phyloP scores from a whole-genome alignment of 768 basidiomycete genomes.

The Psilocybe subaeruginosa region DNA sequence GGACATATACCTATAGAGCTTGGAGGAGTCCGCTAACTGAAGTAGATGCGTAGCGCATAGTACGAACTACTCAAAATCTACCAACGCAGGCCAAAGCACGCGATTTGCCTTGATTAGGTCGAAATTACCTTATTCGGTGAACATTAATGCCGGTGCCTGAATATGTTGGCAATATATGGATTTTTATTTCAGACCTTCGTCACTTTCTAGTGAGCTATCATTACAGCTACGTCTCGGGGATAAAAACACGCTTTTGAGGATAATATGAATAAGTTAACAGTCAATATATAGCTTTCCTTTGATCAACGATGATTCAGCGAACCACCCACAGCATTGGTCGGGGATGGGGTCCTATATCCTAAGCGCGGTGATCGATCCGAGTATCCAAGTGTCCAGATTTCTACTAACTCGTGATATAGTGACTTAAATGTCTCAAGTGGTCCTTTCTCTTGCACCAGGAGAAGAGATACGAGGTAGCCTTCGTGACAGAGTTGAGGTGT shows the following conservation, averaged over 20 bases:
- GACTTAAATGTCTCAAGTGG: conserved; percentile 81
- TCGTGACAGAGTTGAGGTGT: conserved; percentile 48
- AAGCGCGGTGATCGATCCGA: conserved; percentile 7
- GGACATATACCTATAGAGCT: too few relatives aligned
- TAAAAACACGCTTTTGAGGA: too few relatives aligned
- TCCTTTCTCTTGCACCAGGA: conserved; percentile 84
- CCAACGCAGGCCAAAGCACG: background rate
- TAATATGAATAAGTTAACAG: background rate
- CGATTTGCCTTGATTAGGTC: conserved; percentile 9
- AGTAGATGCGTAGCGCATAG: background rate
- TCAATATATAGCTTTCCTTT: background rate
- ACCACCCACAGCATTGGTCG: background rate
- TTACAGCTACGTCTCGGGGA: too few relatives aligned
- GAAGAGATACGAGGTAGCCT: conserved; percentile 53
- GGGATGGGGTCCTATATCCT: conserved; percentile 10
- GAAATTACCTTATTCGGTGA: conserved; percentile 16
- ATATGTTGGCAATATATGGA: background rate
- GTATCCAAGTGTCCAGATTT: conserved; percentile 70
- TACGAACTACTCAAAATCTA: background rate
- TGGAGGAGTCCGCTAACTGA: too few relatives aligned
- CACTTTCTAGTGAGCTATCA: background rate
- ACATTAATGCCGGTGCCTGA: background rate
- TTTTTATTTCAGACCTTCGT: background rate
- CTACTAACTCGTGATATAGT: conserved; percentile 65
- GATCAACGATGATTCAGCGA: background rate